A percentile compares a stretch with the other conserved stretches of the same genome.
phyloP scores from a whole-genome alignment of 768 basidiomycete species.

The Lactarius psammicola region DNA sequence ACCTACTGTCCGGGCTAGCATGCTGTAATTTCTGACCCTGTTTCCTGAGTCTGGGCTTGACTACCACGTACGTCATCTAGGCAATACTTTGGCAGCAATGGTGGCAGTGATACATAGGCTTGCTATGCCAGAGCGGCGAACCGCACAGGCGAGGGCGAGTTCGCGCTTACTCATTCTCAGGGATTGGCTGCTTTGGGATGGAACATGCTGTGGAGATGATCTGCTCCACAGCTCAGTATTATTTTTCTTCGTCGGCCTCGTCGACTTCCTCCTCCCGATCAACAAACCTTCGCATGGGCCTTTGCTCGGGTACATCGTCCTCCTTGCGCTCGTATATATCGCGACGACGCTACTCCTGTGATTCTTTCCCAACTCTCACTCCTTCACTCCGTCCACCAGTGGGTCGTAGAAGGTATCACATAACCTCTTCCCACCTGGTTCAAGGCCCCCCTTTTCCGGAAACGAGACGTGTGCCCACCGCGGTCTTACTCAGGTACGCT shows the following conservation, averaged over 20 bases:
- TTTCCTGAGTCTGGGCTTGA: background rate
- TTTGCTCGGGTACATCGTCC: background rate
- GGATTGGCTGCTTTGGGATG: background rate
- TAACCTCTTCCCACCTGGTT: too few species aligned
- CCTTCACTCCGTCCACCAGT: background rate
- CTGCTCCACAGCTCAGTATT: background rate
- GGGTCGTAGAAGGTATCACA: background rate
- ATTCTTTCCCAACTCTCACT: background rate
- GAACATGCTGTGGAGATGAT: background rate
- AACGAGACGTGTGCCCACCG: too few species aligned
- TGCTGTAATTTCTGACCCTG: too few species aligned
- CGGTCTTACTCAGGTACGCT: too few species aligned
- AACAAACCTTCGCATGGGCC: background rate
- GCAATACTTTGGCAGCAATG: background rate
- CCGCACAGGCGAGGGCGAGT: background rate
- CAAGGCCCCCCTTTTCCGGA: too few species aligned
- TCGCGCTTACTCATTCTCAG: background rate
- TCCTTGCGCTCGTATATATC: background rate
- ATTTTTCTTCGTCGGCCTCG: conserved; percentile 5
- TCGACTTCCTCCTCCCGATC: conserved; percentile 9
- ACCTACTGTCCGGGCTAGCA: background rate
- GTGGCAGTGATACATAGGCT: background rate
- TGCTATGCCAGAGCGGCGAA: background rate
- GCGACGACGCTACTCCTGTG: background rate
- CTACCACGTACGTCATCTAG: background rate